Percentiles rank a stretch among this genome's conserved stretches.
Evolutionary conservation across 1,284 basidiomycete genomes (phyloP).

Genomic region (Athelia psychrophila): DNA sequence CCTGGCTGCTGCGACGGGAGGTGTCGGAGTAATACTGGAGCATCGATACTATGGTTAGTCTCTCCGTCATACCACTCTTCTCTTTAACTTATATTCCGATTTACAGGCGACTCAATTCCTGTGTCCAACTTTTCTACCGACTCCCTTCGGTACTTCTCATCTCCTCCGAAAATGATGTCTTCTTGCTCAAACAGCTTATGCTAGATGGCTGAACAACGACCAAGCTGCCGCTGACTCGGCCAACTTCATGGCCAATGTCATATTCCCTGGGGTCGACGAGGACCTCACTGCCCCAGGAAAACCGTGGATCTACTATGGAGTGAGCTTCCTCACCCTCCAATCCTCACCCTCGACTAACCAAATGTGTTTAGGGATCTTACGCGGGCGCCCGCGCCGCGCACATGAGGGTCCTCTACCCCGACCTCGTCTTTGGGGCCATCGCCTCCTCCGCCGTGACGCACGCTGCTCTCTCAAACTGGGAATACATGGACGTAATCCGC

Average conservation of each 20-base stretch:
- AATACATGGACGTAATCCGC: slow-evolving; percentile 88
- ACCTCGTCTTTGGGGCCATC: slow-evolving; percentile 89
- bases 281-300: slow-evolving; percentile 66
- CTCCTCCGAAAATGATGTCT: no score
- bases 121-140: slow-evolving; percentile 80
- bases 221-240: slow-evolving; percentile 93
- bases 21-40: slow-evolving; percentile 87
- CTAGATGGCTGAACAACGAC: slow-evolving; percentile 82
- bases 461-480: slow-evolving; percentile 71
- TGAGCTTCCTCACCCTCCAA: slow-evolving; percentile 26
- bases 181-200: not conserved
- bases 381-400: slow-evolving; percentile 94
- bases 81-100: slow-evolving; percentile 12
- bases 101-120: slow-evolving; percentile 76
- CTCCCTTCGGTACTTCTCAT: slow-evolving; percentile 52
- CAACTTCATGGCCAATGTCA: slow-evolving; percentile 82
- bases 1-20: slow-evolving; percentile 78
- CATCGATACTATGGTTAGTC: slow-evolving; percentile 79
- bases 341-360: not conserved
- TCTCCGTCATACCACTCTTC: not conserved
- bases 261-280: slow-evolving; percentile 70
- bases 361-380: slow-evolving; percentile 68
- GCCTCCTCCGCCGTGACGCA: slow-evolving; percentile 73
- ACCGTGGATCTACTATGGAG: slow-evolving; percentile 96
- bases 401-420: slow-evolving; percentile 85